Percentiles rank a stretch among this genome's conserved stretches.
phyloP scores from a whole-genome alignment of 352 stramenopile genomes.

The Pythium insidiosum region DNA sequence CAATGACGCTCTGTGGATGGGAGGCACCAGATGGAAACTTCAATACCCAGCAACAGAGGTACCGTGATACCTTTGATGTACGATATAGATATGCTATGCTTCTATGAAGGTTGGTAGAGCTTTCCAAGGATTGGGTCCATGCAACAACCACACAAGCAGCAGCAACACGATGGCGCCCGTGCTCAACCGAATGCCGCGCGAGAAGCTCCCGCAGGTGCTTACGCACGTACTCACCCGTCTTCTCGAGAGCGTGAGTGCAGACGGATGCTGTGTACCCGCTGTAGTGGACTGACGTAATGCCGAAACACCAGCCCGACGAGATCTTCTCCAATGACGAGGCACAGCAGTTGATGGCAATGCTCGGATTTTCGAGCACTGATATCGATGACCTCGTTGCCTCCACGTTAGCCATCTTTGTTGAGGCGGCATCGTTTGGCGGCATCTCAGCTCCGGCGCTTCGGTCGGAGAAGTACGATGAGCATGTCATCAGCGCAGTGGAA shows the following conservation, averaged over 20 bases:
- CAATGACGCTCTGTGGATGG: background rate
- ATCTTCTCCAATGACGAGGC: constrained; percentile 41
- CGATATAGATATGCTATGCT: constrained; percentile 2
- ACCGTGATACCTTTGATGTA: background rate
- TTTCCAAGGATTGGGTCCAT: too few relatives aligned
- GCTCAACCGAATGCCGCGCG: constrained; percentile 35
- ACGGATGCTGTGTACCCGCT: background rate
- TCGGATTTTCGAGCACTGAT: constrained; percentile 25
- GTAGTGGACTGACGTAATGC: background rate
- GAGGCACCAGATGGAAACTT: too few relatives aligned
- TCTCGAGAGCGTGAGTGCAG: constrained; percentile 23
- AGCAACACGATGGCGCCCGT: background rate
- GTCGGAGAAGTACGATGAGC: constrained; percentile 11
- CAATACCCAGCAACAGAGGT: too few relatives aligned
- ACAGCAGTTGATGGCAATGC: constrained; percentile 32
- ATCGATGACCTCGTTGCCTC: constrained; percentile 30
- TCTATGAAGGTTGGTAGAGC: background rate
- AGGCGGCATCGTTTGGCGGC: constrained; percentile 34
- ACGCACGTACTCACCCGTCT: constrained; percentile 50
- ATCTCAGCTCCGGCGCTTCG: constrained; percentile 23
- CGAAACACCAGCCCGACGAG: background rate
- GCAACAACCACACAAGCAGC: too few relatives aligned
- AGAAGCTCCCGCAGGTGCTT: constrained; percentile 45
- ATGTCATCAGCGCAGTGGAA: constrained; percentile 26
- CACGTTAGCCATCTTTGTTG: constrained; percentile 22